These are phyloP conservation scores for Punica granatum DNA, from an alignment of 345 rosid species.

Conservation along the genomic window DNA sequence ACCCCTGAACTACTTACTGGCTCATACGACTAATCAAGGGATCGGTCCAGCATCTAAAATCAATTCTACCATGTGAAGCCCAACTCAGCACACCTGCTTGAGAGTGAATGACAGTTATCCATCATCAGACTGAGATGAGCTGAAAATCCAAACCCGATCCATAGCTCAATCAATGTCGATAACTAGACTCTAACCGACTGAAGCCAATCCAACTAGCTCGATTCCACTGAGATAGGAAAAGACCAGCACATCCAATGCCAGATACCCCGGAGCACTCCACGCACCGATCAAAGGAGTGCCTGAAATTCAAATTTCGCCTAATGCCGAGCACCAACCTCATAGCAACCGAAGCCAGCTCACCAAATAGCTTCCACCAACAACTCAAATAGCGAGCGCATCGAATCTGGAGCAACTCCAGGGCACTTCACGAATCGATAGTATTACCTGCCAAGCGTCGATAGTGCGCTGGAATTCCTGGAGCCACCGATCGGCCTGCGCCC, in stretches of 20 bases:
- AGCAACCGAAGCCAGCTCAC: too few relatives aligned
- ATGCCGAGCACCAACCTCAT: neutral
- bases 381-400: neutral
- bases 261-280: neutral
- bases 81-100: neutral
- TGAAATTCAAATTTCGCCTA: neutral
- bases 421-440: neutral
- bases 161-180: too few relatives aligned
- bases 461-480: conserved; percentile 89
- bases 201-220: neutral
- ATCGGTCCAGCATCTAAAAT: neutral
- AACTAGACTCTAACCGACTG: too few relatives aligned
- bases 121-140: neutral
- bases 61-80: neutral
- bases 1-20: neutral
- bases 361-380: neutral
- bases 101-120: too few relatives aligned
- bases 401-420: conserved; percentile 1
- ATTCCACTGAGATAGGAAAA: neutral
- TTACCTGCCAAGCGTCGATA: conserved; percentile 97
- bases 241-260: neutral
- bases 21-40: neutral
- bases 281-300: neutral
- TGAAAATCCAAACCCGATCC: neutral
- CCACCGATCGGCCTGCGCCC: conserved; percentile 89